A percentile compares a stretch with the other conserved stretches of the same genome.
Evolutionary conservation across 441 rosid genomes (phyloP).

Genomic region (Daphne laureola): DNA sequence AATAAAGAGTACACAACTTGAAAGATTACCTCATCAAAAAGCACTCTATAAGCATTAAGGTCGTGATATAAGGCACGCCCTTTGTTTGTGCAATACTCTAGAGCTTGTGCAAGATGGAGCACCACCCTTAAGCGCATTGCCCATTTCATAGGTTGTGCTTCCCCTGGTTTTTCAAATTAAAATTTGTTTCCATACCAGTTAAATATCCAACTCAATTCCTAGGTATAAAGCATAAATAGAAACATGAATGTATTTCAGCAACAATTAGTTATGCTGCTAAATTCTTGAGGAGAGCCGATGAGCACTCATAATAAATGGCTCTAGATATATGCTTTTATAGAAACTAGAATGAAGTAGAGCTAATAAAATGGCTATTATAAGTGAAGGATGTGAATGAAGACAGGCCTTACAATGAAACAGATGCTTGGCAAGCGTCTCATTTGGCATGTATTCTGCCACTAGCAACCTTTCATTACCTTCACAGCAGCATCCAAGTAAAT

Average conservation of each 20-base stretch:
- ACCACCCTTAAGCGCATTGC: constrained; percentile 87
- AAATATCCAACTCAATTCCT: background rate
- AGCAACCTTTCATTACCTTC: constrained; percentile 69
- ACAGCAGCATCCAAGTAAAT: constrained; percentile 64
- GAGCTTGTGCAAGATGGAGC: constrained; percentile 84
- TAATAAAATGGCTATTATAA: background rate
- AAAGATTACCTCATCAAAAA: constrained; percentile 69
- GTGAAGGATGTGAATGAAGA: background rate
- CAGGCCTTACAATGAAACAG: constrained; percentile 55
- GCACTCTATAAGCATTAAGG: constrained; percentile 80
- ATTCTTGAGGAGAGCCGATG: too few species aligned
- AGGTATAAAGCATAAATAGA: background rate
- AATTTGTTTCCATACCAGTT: too few species aligned
- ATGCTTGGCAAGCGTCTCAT: constrained; percentile 66
- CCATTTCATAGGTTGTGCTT: constrained; percentile 91
- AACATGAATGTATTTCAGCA: too few species aligned
- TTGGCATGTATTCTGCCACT: constrained; percentile 62
- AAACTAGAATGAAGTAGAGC: background rate
- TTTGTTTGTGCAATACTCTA: constrained; percentile 74
- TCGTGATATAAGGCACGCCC: constrained; percentile 92
- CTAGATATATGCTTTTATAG: too few species aligned
- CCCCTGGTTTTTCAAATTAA: constrained; percentile 45
- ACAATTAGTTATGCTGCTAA: too few species aligned
- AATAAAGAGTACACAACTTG: constrained; percentile 1
- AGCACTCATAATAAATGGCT: too few species aligned